Base-by-base conservation (phyloP, 768 basidiomycete genomes). In the Boletus edulis region DNA sequence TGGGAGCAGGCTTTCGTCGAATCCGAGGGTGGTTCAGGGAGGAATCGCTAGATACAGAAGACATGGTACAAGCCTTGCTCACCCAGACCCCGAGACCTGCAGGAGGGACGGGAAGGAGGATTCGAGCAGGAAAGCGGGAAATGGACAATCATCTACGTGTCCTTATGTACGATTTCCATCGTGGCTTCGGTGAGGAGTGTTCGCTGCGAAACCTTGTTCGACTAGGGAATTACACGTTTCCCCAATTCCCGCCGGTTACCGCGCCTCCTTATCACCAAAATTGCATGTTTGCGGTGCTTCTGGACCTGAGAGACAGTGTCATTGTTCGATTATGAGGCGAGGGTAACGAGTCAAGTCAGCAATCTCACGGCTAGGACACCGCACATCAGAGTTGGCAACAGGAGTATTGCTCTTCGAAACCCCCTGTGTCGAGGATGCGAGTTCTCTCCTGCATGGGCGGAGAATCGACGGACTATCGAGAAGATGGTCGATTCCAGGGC, bases 1-100 rank as follows among this genome's bases (percentile, higher is more conserved):
- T 65, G 7, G 85, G 85, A 4, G 82, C 73, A 6, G 82, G 84
- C 62, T 86, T 86, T 52, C 86, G 81, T 46, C 70, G 65, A 20
- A 73, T 56, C 2, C 70, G 69, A 4, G 62, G 22, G 50, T 71
- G 69, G 49, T 48, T 45, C 39, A 46, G 17, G 49, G 69, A 50
- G 9, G 67, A 48, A 50, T 69, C 71, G 39, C 52, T 61, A 57
- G 68, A 48, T 39, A 62, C 58, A 53, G 63, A 59, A 60, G 69
- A 69, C 69, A 71, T 70, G 49, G 56, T 69, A 67, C 58, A 69
- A 40, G 53, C 50, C 37, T n/a, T 46, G 49, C 40, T 55, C 52
- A 52, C 27, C 58, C 57, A 51, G 32, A 42, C 52, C 57, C 49
- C 52, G 49, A 51, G 42, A 48, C 60, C 54, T 51, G 63, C 46